These are phyloP conservation scores for Cladosporium halotolerans DNA, from an alignment of 2,329 filamentous ascomycete genomes.

Conservation along the genomic window DNA sequence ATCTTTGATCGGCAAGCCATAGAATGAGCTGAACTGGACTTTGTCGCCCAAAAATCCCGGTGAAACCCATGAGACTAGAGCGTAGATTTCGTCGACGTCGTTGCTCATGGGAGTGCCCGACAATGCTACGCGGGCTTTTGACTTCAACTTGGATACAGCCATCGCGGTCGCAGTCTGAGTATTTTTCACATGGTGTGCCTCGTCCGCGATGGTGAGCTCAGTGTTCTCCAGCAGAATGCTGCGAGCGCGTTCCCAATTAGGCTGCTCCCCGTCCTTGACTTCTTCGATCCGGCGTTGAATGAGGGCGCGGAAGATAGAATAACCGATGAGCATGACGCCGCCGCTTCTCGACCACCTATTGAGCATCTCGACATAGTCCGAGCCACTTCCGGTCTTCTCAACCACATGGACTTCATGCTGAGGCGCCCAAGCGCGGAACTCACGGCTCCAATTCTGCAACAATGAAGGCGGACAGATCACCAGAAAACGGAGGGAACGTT, in stretches of 20 bases:
- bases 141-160: slow-evolving; percentile 55
- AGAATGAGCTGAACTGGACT: slow-evolving; percentile 64
- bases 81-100: slow-evolving; percentile 73
- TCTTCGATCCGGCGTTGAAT: slow-evolving; percentile 39
- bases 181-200: slow-evolving; percentile 77
- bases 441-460: slow-evolving; percentile 76
- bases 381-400: slow-evolving; percentile 33
- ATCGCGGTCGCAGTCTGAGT: slow-evolving; percentile 45
- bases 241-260: slow-evolving; percentile 34
- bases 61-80: slow-evolving; percentile 84
- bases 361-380: slow-evolving; percentile 42
- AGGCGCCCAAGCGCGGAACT: slow-evolving; percentile 62
- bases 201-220: slow-evolving; percentile 74
- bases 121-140: slow-evolving; percentile 69
- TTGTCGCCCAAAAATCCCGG: slow-evolving; percentile 67
- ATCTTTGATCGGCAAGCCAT: slow-evolving; percentile 63
- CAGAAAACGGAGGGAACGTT: slow-evolving; percentile 55
- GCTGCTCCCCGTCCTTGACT: slow-evolving; percentile 38
- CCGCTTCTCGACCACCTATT: slow-evolving; percentile 56
- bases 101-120: slow-evolving; percentile 85
- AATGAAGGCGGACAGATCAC: slow-evolving; percentile 70
- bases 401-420: slow-evolving; percentile 51
- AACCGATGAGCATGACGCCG: slow-evolving; percentile 72
- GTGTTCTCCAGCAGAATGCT: slow-evolving; percentile 54
- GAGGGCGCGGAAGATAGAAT: slow-evolving; percentile 56